A percentile compares a stretch with the other conserved stretches of the same genome.
phyloP scores from a whole-genome alignment of 1,284 basidiomycete species.

The Moniliella sp. region DNA sequence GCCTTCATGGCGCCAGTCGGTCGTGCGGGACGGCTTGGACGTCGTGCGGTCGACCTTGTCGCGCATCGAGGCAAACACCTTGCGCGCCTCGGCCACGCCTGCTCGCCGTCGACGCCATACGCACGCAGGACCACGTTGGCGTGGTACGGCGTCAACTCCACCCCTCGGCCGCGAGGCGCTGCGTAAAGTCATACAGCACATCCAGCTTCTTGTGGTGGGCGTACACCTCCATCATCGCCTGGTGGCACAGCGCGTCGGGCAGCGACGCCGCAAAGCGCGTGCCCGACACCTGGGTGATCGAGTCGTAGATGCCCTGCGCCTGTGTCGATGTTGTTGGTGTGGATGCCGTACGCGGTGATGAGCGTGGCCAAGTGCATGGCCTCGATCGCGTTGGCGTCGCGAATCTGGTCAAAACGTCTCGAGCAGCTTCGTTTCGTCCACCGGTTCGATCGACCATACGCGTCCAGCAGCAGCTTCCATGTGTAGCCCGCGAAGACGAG shows the following conservation, averaged over 20 bases:
- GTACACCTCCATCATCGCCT: constrained; percentile 70
- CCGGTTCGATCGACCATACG: constrained; percentile 69
- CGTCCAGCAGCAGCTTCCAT: constrained; percentile 56
- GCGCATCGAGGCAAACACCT: constrained; percentile 60
- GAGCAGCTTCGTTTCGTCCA: no score
- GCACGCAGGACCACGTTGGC: constrained; percentile 69
- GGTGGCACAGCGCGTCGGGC: constrained; percentile 73
- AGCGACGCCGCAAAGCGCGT: constrained; percentile 27
- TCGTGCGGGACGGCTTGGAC: constrained; percentile 48
- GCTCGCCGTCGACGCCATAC: constrained; percentile 51
- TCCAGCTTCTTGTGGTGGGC: constrained; percentile 51
- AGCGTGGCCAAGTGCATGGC: constrained; percentile 77
- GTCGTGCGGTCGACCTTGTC: constrained; percentile 62
- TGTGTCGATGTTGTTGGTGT: constrained; percentile 55
- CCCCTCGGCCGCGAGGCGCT: no score
- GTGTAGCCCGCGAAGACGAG: constrained; percentile 40
- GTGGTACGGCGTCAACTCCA: constrained; percentile 85
- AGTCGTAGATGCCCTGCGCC: constrained; percentile 58
- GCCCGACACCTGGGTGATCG: constrained; percentile 42
- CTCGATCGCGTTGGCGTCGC: constrained; percentile 48
- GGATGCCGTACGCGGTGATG: constrained; percentile 72
- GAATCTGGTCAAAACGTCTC: constrained; percentile 48
- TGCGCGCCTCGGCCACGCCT: constrained; percentile 26
- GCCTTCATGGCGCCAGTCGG: no score
- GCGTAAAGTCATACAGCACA: constrained; percentile 44